Percentiles rank a stretch among this genome's conserved stretches.
phyloP scores from a whole-genome alignment of 257 asterid genomes.

The Agastache rugosa region DNA sequence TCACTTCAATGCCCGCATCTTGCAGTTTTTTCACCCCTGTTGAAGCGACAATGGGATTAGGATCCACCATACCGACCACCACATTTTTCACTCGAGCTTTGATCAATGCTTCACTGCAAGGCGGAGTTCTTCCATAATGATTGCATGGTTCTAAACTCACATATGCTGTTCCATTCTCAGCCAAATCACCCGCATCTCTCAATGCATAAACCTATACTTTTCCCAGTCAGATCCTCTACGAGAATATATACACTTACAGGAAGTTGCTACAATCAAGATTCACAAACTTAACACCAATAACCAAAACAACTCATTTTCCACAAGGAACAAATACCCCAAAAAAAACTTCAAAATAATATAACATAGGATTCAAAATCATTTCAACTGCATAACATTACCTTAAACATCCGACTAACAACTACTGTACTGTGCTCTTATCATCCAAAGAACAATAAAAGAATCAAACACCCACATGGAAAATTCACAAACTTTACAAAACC shows the following conservation, averaged over 20 bases:
- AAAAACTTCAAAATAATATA: neutral
- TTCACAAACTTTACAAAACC: neutral
- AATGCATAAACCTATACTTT: constrained; percentile 79
- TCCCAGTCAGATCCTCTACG: constrained; percentile 14
- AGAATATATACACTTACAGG: constrained; percentile 7
- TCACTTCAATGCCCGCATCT: constrained; percentile 83
- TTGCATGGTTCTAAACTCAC: constrained; percentile 97
- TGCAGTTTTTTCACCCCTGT: constrained; percentile 70
- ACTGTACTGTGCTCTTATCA: neutral
- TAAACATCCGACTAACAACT: neutral
- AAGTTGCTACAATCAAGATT: constrained; percentile 1
- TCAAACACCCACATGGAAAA: neutral
- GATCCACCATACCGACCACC: constrained; percentile 96
- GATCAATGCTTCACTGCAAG: constrained; percentile 91
- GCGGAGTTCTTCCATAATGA: constrained; percentile 96
- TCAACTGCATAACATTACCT: neutral
- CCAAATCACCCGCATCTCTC: constrained; percentile 85
- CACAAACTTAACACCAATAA: neutral
- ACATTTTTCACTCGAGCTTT: constrained; percentile 78
- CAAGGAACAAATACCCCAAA: neutral
- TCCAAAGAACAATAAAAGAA: constrained; percentile 16
- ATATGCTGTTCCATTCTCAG: constrained; percentile 83
- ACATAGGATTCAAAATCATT: neutral
- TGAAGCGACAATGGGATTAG: constrained; percentile 88
- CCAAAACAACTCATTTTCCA: neutral